phyloP scores from a whole-genome alignment of 1,139 yeast species.

The Magnusiomyces ingens region DNA sequence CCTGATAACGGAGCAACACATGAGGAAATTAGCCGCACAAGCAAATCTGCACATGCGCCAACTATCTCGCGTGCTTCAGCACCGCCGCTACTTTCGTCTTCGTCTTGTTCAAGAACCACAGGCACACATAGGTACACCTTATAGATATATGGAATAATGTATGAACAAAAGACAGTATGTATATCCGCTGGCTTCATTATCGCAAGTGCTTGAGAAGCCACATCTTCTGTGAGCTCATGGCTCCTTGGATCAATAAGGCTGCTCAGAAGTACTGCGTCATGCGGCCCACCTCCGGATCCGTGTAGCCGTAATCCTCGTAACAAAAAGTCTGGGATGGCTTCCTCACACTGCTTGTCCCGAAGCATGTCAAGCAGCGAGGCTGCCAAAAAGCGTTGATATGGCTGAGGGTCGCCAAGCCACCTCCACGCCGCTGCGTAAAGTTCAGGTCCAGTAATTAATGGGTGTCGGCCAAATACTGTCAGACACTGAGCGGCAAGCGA shows the following conservation, averaged over 20 bases:
- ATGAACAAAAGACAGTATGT: slow-evolving; percentile 3
- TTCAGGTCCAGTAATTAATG: not conserved
- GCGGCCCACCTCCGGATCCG: not conserved
- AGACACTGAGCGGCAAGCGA: not conserved
- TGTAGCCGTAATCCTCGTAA: not conserved
- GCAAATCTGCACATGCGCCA: no score
- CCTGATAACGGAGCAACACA: no score
- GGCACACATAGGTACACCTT: not conserved
- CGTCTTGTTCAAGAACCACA: not conserved
- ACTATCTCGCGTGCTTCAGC: no score
- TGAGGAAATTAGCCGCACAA: no score
- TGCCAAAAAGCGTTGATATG: not conserved
- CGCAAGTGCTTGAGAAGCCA: not conserved
- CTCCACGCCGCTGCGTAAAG: not conserved
- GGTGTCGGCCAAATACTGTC: not conserved
- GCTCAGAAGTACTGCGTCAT: not conserved
- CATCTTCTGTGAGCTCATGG: not conserved
- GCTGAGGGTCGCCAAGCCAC: not conserved
- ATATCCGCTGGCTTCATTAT: not conserved
- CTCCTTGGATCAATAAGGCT: not conserved
- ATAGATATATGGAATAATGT: slow-evolving; percentile 10
- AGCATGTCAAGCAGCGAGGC: no score
- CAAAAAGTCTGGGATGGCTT: no score
- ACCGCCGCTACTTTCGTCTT: no score
- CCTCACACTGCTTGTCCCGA: no score